A percentile compares a stretch with the other conserved stretches of the same genome.
Evolutionary conservation across 805 yeast genomes (phyloP).

Genomic region (Candida ficus): DNA sequence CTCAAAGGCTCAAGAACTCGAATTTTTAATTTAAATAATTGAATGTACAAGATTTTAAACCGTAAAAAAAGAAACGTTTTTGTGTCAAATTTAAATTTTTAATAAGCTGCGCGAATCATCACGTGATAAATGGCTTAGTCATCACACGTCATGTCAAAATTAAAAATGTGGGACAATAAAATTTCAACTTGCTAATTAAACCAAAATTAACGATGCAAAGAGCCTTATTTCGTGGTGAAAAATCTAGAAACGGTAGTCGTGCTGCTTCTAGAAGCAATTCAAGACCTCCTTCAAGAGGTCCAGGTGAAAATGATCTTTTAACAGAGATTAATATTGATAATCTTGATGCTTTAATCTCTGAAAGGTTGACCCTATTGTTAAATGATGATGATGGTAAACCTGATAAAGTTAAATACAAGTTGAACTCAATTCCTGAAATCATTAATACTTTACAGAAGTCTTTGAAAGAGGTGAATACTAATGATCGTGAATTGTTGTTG

Average conservation of each 20-base stretch:
- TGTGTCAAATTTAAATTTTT: too few relatives aligned
- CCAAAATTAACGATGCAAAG: conserved; percentile 2
- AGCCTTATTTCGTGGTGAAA: conserved; percentile 1
- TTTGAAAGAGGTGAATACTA: conserved; percentile 17
- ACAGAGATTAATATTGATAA: conserved; percentile 23
- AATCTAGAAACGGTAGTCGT: not conserved
- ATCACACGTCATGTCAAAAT: too few relatives aligned
- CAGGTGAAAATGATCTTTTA: conserved; percentile 17
- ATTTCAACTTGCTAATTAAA: too few relatives aligned
- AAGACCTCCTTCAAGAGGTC: conserved; percentile 13
- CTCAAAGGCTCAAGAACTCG: too few relatives aligned
- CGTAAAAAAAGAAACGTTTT: too few relatives aligned
- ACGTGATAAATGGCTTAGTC: too few relatives aligned
- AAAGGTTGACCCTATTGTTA: conserved; percentile 17
- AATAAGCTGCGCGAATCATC: too few relatives aligned
- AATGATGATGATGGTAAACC: conserved; percentile 11
- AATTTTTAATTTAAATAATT: too few relatives aligned
- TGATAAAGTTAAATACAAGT: conserved; percentile 13
- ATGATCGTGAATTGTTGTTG: conserved; percentile 23
- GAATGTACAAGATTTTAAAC: too few relatives aligned
- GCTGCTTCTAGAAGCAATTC: conserved; percentile 7
- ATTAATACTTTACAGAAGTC: conserved; percentile 18
- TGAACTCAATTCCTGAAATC: conserved; percentile 20
- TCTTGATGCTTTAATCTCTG: conserved; percentile 22
- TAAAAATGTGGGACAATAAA: too few relatives aligned